Evolutionary conservation across 2,329 filamentous ascomycete genomes (phyloP), one percentile per base, ranked within the genome.

Genomic region (Trichoderma lentiforme): DNA sequence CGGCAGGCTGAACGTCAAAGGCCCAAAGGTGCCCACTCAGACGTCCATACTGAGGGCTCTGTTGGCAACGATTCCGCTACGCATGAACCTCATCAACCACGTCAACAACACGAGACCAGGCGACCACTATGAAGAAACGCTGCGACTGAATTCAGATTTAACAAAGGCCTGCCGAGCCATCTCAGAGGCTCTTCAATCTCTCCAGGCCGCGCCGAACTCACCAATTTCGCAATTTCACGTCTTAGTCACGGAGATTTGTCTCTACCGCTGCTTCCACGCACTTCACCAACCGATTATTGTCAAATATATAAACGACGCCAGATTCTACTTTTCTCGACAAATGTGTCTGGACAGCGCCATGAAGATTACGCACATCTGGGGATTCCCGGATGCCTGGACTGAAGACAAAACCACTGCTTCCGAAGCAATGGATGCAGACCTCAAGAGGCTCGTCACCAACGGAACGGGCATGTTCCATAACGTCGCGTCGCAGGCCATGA

Each of bases 301-400:
- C 6, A 79, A 81, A 15, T 84, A 86, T 0, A 80, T 83, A 14
- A 78, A 82, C 1, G 82, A 87, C 51, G 84, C 85, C 0, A 80
- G 81, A 1, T 87, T 84, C 73, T 86, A 86, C 77, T 88, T 86
- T 77, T 88, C 86, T 0, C 83, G 85, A 24, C 87, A 87, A 72
- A 83, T 86, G 64, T 82, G 81, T 56, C 80, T 86, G 11, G 85
- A 86, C 74, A 81, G 80, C 11, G 81, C 80, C 0, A 76, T 83
- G 62, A 82, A 81, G 70, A 75, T 82, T 8, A 75, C 78, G 1
- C 77, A 80, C 62, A 78, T 82, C 11, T 80, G 77, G 72, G 75
- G 76, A 3, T 75, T 82, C 15, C 76, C 78, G 0, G 74, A 72
- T 26, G 77, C 74, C 77, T 3, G 74, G 72, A 18, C 75, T 69